These are phyloP conservation scores for Dentipellis sp. DNA, from an alignment of 768 basidiomycete species.

Conservation along the genomic window DNA sequence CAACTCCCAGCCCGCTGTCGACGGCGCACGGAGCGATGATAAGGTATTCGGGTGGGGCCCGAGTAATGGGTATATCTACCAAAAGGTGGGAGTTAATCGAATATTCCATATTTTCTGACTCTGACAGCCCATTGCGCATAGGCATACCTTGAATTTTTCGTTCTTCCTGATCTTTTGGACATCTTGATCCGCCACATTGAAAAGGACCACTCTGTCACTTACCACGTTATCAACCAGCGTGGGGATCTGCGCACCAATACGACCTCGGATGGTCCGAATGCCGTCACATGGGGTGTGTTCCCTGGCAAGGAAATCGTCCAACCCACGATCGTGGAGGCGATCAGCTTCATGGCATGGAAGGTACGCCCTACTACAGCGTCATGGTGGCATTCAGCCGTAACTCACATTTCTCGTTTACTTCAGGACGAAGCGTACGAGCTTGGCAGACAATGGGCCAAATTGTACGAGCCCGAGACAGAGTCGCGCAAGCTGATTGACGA, in stretches of 20 bases:
- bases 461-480: slow-evolving; percentile 72
- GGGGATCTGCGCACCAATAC: slow-evolving; percentile 95
- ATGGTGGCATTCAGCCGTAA: neutral
- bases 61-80: slow-evolving; percentile 87
- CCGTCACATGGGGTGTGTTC: slow-evolving; percentile 99
- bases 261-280: slow-evolving; percentile 91
- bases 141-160: slow-evolving; percentile 97
- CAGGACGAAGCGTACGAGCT: slow-evolving; percentile 94
- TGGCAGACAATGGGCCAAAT: slow-evolving; percentile 81
- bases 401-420: neutral
- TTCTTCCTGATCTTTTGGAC: slow-evolving; percentile 62
- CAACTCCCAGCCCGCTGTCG: slow-evolving; percentile 95
- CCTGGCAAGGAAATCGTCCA: slow-evolving; percentile 95
- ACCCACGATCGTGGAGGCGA: slow-evolving; percentile 93
- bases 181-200: slow-evolving; percentile 76
- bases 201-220: slow-evolving; percentile 81
- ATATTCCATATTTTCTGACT: neutral
- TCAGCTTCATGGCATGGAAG: slow-evolving; percentile 99
- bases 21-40: slow-evolving; percentile 80
- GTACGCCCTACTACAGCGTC: slow-evolving; percentile 26
- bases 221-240: slow-evolving; percentile 94
- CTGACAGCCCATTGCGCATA: slow-evolving; percentile 21
- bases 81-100: slow-evolving; percentile 51
- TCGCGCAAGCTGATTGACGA: slow-evolving; percentile 68
- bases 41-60: slow-evolving; percentile 91